Evolutionary conservation across 257 asterid species (phyloP), one percentile per base, ranked within the genome.

Genomic region (Scutellaria baicalensis): DNA sequence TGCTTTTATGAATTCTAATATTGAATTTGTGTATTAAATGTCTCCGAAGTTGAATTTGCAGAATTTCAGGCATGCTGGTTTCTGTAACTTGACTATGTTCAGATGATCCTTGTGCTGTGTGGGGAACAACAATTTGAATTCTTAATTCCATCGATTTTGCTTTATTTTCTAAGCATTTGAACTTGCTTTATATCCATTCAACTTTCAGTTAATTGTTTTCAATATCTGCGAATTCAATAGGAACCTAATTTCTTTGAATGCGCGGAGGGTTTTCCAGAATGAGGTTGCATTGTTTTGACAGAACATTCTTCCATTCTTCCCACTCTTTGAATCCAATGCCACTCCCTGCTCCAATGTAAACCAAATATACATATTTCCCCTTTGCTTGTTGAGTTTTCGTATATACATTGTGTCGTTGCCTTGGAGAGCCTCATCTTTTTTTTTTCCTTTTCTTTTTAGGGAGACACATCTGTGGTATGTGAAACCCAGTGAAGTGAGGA

Each of bases 391-490:
- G 10, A 36, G 21, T 55, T 1, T 8, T 6, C 1, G 4, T 14
- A 1, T 10, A 12, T 44, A 50, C 18, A 1, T 56, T 27, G 31
- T 13, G 13, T 27, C 49, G 35, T 6, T 5, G 8, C n/a, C 36
- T 40, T 17, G 42, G 8, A 17, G 5, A 0, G 58, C 55, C 38
- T 47, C 14, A 4, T 2, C 36, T 18, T 35, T 6, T 23, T 18
- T 35, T 6, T 23, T n/a, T 13, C 23, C 35, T 38, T 11, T n/a
- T 20, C n/a, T 42, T 38, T 4, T 70, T 63, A 92, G 98, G 88
- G 96, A 88, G 70, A 77, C 89, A 50, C 98, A 92, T 88, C 71
- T 92, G 49, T 92, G 98, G 98, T 92, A 86, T 68, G 82, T 88
- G 13, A 81, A 75, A 31, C 96, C 97, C 49, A 62, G 82, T 48